Evolutionary conservation across 768 basidiomycete species (phyloP), one percentile per base, ranked within the genome.

Genomic region (Lepiota venenata): DNA sequence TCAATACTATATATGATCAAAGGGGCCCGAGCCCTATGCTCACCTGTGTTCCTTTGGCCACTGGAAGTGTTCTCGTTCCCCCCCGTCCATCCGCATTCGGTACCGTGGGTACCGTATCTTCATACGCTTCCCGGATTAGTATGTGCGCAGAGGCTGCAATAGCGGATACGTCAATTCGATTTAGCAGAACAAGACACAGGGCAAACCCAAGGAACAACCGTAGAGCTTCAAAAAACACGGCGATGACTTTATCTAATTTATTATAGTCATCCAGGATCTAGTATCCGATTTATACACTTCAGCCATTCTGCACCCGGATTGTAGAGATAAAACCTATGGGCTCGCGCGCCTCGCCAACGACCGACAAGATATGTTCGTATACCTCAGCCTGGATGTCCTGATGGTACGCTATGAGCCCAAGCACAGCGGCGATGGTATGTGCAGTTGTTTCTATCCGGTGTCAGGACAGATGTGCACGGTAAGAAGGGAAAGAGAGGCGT

Each of bases 321-420:
- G 27, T 25, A n/a, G 15, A 57, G 44, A 50, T 5, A 38, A 18
- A 25, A 52, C 67, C 20, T 45, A 74, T 71, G 15, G 70, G 68
- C 21, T 70, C 65, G 2, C 66, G 62, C 21, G 65, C 61, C 40
- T 55, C 51, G 8, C 71, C 73, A 41, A 78, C 63, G 32, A 76
- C 68, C 5, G 62, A 60, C 10, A 68, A 52, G n/a, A 81, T 75
- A 36, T 82, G 74, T 12, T 75, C 65, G 55, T 74, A 66, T 6
- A 79, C 67, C 56, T 78, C 77, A 14, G 78, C 66, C 64, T 83
- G 81, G 15, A 77, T 66, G 11, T 78, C 74, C 4, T 74, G 68
- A 60, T 80, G 57, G 10, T 78, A 52, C 1, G 76, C 70, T 15
- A 84, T 64, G 60, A 74, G 73, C 0, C 71, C 79, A 9, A 83